These are phyloP conservation scores for Sarocladiaceae sp. DNA, from an alignment of 2,329 filamentous ascomycete species.

Conservation along the genomic window DNA sequence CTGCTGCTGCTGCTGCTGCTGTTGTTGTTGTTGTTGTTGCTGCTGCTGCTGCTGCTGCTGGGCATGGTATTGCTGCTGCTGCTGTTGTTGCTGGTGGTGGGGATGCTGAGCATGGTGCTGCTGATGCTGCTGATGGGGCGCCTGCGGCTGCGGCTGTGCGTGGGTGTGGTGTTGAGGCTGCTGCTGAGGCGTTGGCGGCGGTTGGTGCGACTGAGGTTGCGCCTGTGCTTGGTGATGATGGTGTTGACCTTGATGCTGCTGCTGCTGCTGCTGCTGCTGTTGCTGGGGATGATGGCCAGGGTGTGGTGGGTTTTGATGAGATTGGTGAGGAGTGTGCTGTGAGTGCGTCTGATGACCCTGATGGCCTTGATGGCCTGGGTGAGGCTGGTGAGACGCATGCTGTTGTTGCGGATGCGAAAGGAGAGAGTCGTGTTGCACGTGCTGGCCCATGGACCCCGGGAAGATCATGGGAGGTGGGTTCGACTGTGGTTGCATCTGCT, in stretches of 20 bases:
- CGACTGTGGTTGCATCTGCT: constrained; percentile 36
- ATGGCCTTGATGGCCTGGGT: constrained; percentile 19
- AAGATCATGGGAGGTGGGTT: constrained; percentile 31
- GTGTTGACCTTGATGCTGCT: no score
- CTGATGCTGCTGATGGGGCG: constrained; percentile 17
- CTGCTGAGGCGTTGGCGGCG: no score
- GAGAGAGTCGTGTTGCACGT: constrained; percentile 35
- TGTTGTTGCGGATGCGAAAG: constrained; percentile 36
- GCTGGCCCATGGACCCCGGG: constrained; percentile 31
- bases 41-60: constrained; percentile 17
- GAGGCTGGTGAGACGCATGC: constrained; percentile 17
- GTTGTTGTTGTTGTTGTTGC: constrained; percentile 4
- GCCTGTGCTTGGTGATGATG: no score
- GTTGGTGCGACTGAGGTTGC: no score
- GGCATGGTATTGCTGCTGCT: constrained; percentile 19
- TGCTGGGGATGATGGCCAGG: constrained; percentile 19
- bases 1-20: constrained; percentile 22
- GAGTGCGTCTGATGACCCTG: constrained; percentile 22
- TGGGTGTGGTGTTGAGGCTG: no score
- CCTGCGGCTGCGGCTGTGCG: no score
- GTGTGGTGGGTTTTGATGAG: constrained; percentile 17
- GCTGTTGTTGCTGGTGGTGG: constrained; percentile 19
- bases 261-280: constrained; percentile 15
- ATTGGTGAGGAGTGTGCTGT: constrained; percentile 20
- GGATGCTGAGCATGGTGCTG: constrained; percentile 24